phyloP scores from a whole-genome alignment of 768 basidiomycete species.

The Pleurotus djamor region DNA sequence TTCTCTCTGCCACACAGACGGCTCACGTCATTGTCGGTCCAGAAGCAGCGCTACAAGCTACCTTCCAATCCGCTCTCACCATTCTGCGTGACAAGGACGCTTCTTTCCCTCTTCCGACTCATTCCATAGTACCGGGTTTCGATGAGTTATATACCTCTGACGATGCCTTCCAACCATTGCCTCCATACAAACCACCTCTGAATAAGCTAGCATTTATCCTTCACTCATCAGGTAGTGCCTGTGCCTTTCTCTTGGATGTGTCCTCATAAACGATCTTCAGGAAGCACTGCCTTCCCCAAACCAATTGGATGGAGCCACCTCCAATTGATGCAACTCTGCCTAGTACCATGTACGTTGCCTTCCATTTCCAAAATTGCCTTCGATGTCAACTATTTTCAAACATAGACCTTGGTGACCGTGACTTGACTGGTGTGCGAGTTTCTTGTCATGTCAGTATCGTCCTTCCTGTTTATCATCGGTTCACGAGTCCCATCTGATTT shows the following conservation, averaged over 20 bases:
- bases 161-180: background rate
- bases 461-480: background rate
- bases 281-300: conserved; percentile 3
- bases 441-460: background rate
- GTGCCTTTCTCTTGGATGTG: background rate
- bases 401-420: conserved; percentile 6
- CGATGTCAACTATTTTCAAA: background rate
- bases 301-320: conserved; percentile 1
- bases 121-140: conserved; percentile 15
- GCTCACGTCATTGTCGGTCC: conserved; percentile 21
- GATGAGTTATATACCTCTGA: conserved; percentile 11
- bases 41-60: conserved; percentile 18
- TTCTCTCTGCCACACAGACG: conserved; percentile 21
- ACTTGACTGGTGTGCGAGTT: background rate
- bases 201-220: background rate
- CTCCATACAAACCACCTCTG: background rate
- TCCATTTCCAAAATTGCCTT: background rate
- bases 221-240: conserved; percentile 1
- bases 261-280: background rate
- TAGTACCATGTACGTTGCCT: background rate
- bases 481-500: background rate
- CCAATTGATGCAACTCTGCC: background rate
- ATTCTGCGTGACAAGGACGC: conserved; percentile 10
- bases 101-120: conserved; percentile 3
- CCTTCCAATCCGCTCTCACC: conserved; percentile 13